Evolutionary conservation across 176 grass and related monocot genomes (phyloP).

Genomic region (Oryza longistaminata): DNA sequence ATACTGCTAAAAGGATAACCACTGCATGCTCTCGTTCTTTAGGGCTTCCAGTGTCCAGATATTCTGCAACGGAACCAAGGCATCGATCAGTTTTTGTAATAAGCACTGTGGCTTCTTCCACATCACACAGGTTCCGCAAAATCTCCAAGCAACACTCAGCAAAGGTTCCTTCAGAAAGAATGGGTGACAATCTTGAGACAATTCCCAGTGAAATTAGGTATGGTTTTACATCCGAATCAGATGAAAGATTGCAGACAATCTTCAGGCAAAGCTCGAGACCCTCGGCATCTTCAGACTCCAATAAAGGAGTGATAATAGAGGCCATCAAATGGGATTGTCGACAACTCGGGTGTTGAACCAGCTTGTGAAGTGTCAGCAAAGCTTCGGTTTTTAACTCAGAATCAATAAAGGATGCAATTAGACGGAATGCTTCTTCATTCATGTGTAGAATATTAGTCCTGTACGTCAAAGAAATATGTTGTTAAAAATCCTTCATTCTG

Average conservation of each 20-base stretch:
- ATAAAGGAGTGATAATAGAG: conserved; percentile 48
- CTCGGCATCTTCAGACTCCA: conserved; percentile 60
- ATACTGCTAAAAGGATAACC: conserved; percentile 67
- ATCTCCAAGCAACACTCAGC: conserved; percentile 64
- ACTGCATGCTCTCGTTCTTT: conserved; percentile 70
- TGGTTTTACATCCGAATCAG: conserved; percentile 50
- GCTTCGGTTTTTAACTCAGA: conserved; percentile 58
- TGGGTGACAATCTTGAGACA: conserved; percentile 61
- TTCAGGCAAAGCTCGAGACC: conserved; percentile 58
- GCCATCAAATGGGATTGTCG: conserved; percentile 44
- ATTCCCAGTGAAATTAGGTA: conserved; percentile 61
- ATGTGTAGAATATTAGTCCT: conserved; percentile 58
- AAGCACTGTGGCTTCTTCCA: conserved; percentile 51
- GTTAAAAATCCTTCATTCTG: conserved; percentile 10
- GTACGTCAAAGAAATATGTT: conserved; percentile 12
- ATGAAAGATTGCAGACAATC: conserved; percentile 69
- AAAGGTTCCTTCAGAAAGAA: conserved; percentile 60
- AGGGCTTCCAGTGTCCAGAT: conserved; percentile 67
- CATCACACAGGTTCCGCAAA: conserved; percentile 59
- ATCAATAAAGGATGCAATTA: conserved; percentile 66
- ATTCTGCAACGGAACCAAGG: conserved; percentile 66
- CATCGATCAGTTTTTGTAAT: conserved; percentile 58
- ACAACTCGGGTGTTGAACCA: conserved; percentile 47
- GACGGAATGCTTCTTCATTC: conserved; percentile 51
- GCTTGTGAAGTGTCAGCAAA: conserved; percentile 58